phyloP scores from a whole-genome alignment of 108 stramenopile genomes.

The Phaeodactylum tricornutum region DNA sequence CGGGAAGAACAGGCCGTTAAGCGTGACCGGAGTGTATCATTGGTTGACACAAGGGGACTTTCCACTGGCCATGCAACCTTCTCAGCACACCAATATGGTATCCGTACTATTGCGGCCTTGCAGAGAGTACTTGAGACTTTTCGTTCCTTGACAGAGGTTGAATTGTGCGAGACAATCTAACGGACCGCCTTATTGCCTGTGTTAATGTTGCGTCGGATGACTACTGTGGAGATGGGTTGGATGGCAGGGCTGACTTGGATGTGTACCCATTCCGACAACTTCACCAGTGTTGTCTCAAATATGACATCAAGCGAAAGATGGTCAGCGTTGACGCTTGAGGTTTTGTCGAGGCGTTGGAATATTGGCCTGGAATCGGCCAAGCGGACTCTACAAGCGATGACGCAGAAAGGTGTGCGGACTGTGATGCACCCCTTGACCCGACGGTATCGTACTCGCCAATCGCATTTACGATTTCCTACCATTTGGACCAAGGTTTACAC shows the following conservation, averaged over 20 bases:
- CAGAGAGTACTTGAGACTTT: background rate
- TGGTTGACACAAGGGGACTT: no score
- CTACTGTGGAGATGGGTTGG: background rate
- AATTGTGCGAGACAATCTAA: no score
- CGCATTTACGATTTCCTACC: background rate
- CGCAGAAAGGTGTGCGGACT: conserved; percentile 19
- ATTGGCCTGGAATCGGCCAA: conserved; percentile 13
- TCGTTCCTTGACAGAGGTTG: no score
- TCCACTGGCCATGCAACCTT: no score
- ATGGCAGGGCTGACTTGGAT: no score
- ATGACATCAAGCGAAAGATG: background rate
- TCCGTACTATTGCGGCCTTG: background rate
- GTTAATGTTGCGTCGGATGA: background rate
- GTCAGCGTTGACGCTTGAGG: background rate
- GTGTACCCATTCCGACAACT: no score
- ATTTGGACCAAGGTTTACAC: background rate
- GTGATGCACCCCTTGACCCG: background rate
- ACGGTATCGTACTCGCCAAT: background rate
- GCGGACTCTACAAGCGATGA: conserved; percentile 5
- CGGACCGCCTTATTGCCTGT: background rate
- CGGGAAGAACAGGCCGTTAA: background rate
- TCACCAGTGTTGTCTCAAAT: no score
- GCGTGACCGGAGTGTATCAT: no score
- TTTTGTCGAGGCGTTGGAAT: background rate
- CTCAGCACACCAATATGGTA: no score